These are phyloP conservation scores for Polyplosphaeria fusca DNA, from an alignment of 495 filamentous ascomycete genomes.

Conservation along the genomic window DNA sequence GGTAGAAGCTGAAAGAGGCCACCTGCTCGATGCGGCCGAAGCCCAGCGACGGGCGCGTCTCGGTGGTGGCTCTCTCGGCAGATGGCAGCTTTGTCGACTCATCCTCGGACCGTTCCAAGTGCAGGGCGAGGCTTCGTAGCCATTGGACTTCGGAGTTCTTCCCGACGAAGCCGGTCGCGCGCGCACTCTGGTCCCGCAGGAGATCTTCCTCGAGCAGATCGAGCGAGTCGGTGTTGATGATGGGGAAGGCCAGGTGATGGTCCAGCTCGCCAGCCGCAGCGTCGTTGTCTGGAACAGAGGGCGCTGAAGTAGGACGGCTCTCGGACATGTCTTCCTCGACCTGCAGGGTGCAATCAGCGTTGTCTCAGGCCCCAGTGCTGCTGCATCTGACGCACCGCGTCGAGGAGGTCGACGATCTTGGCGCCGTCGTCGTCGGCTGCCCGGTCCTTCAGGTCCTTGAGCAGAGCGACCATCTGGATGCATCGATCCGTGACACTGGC, in stretches of 20 bases:
- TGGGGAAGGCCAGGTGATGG: neutral
- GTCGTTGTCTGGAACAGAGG: conserved; percentile 6
- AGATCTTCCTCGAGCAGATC: conserved; percentile 43
- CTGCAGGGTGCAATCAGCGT: neutral
- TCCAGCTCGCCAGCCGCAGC: neutral
- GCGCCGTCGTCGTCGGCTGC: conserved; percentile 4
- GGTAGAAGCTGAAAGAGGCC: conserved; percentile 18
- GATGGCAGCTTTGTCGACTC: neutral
- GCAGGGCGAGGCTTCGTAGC: conserved; percentile 47
- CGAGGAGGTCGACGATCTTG: conserved; percentile 14
- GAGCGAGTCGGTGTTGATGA: neutral
- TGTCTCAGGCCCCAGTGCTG: too few relatives aligned
- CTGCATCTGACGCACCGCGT: conserved; percentile 3
- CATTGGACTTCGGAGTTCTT: conserved; percentile 60
- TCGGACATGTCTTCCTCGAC: conserved; percentile 16
- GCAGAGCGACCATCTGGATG: conserved; percentile 6
- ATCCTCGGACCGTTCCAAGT: conserved; percentile 4
- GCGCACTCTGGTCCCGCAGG: conserved; percentile 49
- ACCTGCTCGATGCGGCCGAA: conserved; percentile 8
- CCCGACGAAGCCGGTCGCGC: conserved; percentile 55
- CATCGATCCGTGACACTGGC: conserved; percentile 19
- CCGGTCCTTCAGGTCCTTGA: neutral
- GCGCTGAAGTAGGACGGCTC: neutral
- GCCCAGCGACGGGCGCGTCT: conserved; percentile 13
- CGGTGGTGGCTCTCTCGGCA: conserved; percentile 38